Base-by-base conservation (phyloP, 2,329 filamentous ascomycete genomes). In the Westerdykella ornata region DNA sequence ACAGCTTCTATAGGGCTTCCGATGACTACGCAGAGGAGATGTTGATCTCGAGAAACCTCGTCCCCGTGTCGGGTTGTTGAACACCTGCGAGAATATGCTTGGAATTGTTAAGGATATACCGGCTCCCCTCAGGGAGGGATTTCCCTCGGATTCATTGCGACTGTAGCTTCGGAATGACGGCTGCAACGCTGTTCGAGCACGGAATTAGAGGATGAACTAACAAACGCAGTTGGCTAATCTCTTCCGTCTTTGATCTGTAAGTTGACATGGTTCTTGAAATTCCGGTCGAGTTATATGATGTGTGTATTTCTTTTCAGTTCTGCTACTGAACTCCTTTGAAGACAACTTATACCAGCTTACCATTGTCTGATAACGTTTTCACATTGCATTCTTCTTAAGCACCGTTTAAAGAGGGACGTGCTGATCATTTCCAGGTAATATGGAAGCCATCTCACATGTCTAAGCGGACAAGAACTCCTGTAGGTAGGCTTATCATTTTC, bases 301-400 rank as follows among this genome's bases (percentile, higher is more conserved):
- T 59, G 48, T 54, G 56, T 59, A 57, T 65, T 66, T 66, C 71
- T 69, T 68, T 71, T 73, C 75, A 78, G 75, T 78, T 78, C 75
- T 78, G 75, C 75, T 78, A 76, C 75, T 76, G 75, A 76, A 75
- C 63, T 59, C 44, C 53, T 60, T 74, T 77, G 75, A 76, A 73
- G 75, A 77, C 63, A 75, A 69, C 57, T 69, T 68, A 71, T 74
- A 75, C 72, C 67, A 60, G 57, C 72, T 73, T 77, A 77, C 73
- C 73, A 73, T 61, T 67, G 70, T 69, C 72, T 75, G 71, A 74
- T 61, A 43, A 49, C 43, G 42, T 39, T 44, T 41, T 43, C 13
- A 15, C 17, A 40, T 17, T 36, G 39, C 22, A 33, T 22, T 17
- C 9, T 2, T 34, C 35, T 39, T 43, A 34, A 9, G 12, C 22